Evolutionary conservation across 192 early-diverging fungal species (phyloP).

Genomic region (Coemansia sp.): DNA sequence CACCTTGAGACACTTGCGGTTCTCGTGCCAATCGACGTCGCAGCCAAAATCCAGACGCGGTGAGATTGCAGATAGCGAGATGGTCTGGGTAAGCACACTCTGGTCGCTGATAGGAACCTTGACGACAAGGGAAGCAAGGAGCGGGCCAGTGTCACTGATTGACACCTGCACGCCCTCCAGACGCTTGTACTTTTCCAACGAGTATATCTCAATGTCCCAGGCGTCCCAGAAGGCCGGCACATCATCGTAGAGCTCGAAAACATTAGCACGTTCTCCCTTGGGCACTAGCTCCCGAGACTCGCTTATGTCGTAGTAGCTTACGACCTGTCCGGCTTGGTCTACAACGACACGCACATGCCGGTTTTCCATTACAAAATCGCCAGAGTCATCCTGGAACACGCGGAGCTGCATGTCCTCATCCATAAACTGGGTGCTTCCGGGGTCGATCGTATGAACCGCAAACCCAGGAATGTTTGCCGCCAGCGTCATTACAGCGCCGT

Average conservation of each 20-base stretch:
- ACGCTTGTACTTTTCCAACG: constrained; percentile 79
- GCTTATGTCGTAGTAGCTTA: constrained; percentile 62
- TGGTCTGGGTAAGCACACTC: constrained; percentile 72
- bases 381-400: constrained; percentile 16
- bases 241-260: constrained; percentile 85
- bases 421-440: background rate
- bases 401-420: background rate
- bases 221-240: constrained; percentile 88
- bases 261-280: constrained; percentile 68
- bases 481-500: constrained; percentile 13
- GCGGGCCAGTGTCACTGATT: constrained; percentile 74
- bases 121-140: constrained; percentile 72
- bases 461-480: constrained; percentile 39
- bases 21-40: constrained; percentile 90
- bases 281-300: constrained; percentile 55
- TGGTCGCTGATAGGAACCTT: constrained; percentile 62
- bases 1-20: constrained; percentile 85
- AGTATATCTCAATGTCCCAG: constrained; percentile 88
- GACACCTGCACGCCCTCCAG: constrained; percentile 54
- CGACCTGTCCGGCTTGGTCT: constrained; percentile 70
- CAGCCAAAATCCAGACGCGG: constrained; percentile 84
- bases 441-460: constrained; percentile 7
- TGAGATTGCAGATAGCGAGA: constrained; percentile 74
- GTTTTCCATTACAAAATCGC: constrained; percentile 70
- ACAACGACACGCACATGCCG: constrained; percentile 66